These are phyloP conservation scores for Tylopilus intermedius DNA, from an alignment of 768 basidiomycete species.

Conservation along the genomic window DNA sequence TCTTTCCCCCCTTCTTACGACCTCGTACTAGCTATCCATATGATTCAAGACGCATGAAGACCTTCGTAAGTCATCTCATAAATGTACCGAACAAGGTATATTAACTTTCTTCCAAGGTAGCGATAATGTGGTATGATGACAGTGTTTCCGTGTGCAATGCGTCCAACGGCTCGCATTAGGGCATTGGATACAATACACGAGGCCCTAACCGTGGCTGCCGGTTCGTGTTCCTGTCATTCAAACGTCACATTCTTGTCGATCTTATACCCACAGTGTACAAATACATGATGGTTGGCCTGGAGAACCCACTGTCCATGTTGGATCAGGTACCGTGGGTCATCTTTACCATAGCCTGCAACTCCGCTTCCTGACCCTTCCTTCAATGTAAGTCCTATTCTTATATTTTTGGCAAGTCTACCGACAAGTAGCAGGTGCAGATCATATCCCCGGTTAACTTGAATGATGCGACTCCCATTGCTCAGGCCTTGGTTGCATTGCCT, in stretches of 20 bases:
- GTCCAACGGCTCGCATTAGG: neutral
- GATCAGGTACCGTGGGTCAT: neutral
- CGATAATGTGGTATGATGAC: constrained; percentile 5
- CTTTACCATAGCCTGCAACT: neutral
- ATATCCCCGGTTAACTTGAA: neutral
- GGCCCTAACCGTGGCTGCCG: neutral
- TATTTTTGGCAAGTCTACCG: neutral
- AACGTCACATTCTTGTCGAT: neutral
- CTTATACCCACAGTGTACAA: neutral
- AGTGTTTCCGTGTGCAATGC: neutral
- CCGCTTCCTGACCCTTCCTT: neutral
- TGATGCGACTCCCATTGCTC: neutral
- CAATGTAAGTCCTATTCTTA: constrained; percentile 4
- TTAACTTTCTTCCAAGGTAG: neutral
- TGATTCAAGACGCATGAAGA: constrained; percentile 2
- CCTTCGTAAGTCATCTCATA: neutral
- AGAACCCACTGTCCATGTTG: neutral
- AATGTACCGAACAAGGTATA: neutral
- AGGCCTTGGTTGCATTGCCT: constrained; percentile 1
- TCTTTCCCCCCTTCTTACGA: neutral
- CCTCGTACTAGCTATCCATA: neutral
- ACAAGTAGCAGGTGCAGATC: constrained; percentile 5
- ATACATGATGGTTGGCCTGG: neutral
- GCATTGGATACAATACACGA: constrained; percentile 8
- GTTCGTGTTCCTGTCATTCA: neutral